Evolutionary conservation across 305 asterid species (phyloP).

Genomic region (Solanum chacoense): DNA sequence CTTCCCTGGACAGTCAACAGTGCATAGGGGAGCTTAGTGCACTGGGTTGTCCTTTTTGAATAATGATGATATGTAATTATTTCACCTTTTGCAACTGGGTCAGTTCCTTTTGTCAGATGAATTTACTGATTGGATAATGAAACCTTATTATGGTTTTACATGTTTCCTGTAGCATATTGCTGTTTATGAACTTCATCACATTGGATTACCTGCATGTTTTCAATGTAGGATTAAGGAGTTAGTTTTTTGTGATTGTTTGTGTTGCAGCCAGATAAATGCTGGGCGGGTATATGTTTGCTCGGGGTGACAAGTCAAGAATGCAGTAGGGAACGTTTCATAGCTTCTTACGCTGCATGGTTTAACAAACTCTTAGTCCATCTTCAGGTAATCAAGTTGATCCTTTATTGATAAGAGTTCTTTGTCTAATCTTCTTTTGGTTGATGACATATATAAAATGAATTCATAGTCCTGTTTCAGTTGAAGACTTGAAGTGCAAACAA

Average conservation of each 20-base stretch:
- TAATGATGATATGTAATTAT: background rate
- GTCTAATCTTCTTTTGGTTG: background rate
- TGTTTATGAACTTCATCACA: background rate
- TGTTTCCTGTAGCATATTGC: background rate
- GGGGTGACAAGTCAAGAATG: slow-evolving; percentile 86
- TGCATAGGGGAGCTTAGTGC: background rate
- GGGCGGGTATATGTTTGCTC: slow-evolving; percentile 87
- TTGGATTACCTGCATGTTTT: background rate
- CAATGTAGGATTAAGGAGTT: background rate
- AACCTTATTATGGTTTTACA: background rate
- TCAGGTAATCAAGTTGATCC: slow-evolving; percentile 43
- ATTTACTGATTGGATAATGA: background rate
- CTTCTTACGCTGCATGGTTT: slow-evolving; percentile 64
- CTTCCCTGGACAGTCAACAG: background rate
- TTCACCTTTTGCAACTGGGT: background rate
- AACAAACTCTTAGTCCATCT: slow-evolving; percentile 39
- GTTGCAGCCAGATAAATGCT: slow-evolving; percentile 72
- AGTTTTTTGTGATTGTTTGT: background rate
- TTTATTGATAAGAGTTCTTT: background rate
- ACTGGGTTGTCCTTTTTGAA: background rate
- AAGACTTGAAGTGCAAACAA: background rate
- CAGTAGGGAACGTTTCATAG: slow-evolving; percentile 61
- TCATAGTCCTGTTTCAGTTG: background rate
- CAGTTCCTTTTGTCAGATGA: background rate
- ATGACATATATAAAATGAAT: background rate